These are phyloP conservation scores for Lyophyllum atratum DNA, from an alignment of 768 basidiomycete species.

Conservation along the genomic window DNA sequence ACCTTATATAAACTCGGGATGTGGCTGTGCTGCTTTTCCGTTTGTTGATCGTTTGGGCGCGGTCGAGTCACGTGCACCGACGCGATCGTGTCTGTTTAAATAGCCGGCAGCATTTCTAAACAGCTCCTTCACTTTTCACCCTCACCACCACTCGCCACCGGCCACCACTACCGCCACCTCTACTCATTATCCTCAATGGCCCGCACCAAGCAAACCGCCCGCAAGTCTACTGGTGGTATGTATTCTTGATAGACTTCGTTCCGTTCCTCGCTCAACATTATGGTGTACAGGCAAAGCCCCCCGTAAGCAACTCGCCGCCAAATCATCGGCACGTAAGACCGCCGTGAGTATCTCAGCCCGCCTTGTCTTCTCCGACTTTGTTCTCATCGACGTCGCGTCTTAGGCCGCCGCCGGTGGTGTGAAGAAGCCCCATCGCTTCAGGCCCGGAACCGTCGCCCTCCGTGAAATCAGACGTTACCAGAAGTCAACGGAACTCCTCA, in stretches of 20 bases:
- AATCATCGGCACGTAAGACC: slow-evolving; percentile 51
- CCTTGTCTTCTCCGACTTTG: slow-evolving; percentile 35
- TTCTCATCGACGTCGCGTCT: slow-evolving; percentile 23
- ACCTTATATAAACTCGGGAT: slow-evolving; percentile 37
- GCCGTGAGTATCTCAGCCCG: slow-evolving; percentile 48
- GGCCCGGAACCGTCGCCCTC: slow-evolving; percentile 88
- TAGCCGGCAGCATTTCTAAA: slow-evolving; percentile 8
- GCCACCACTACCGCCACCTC: slow-evolving; percentile 2
- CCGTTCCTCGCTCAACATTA: neutral
- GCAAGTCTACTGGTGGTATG: slow-evolving; percentile 82
- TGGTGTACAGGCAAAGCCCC: slow-evolving; percentile 62
- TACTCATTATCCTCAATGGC: slow-evolving; percentile 50
- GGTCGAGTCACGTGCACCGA: slow-evolving; percentile 40
- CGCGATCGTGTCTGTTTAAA: slow-evolving; percentile 29
- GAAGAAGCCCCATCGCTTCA: slow-evolving; percentile 94
- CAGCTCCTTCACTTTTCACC: neutral
- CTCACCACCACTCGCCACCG: slow-evolving; percentile 16
- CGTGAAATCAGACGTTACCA: slow-evolving; percentile 93
- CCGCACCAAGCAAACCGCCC: slow-evolving; percentile 85
- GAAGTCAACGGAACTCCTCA: slow-evolving; percentile 90
- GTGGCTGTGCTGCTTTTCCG: slow-evolving; percentile 54
- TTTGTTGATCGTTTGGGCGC: slow-evolving; percentile 39
- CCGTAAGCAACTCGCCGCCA: slow-evolving; percentile 85
- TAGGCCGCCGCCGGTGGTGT: slow-evolving; percentile 85
- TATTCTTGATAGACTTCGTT: slow-evolving; percentile 13